Conservation (phyloP, 1,139 yeast genomes). For the Sugiyamaella sp. region DNA sequence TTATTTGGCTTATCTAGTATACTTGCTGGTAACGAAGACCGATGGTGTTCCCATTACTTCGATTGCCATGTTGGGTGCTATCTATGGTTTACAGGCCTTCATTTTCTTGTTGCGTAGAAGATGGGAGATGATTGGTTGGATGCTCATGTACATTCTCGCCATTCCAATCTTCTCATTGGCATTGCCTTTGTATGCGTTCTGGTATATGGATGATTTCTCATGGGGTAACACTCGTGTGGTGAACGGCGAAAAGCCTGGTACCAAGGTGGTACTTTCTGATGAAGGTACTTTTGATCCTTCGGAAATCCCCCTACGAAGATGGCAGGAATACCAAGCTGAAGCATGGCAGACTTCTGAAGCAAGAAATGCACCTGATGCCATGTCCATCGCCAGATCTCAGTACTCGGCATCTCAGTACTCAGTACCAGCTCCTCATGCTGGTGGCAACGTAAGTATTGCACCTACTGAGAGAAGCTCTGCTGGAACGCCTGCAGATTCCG, state of each 20-base stretch:
- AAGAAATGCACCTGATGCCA: slow-evolving; percentile 25
- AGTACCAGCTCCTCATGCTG: slow-evolving; percentile 21
- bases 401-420: slow-evolving; percentile 25
- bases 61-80: slow-evolving; percentile 44
- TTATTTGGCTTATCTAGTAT: slow-evolving; percentile 46
- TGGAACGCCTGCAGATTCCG: slow-evolving; percentile 12
- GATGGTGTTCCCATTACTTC: slow-evolving; percentile 45
- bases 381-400: slow-evolving; percentile 25
- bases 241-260: slow-evolving; percentile 46
- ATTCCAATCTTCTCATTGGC: slow-evolving; percentile 46
- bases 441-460: slow-evolving; percentile 11
- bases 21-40: slow-evolving; percentile 39
- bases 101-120: slow-evolving; percentile 45
- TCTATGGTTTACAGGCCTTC: slow-evolving; percentile 47
- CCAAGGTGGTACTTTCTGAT: slow-evolving; percentile 40
- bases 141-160: slow-evolving; percentile 46
- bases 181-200: slow-evolving; percentile 47
- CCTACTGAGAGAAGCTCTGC: slow-evolving; percentile 18
- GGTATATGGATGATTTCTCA: slow-evolving; percentile 51
- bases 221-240: slow-evolving; percentile 52
- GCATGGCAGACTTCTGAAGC: slow-evolving; percentile 35
- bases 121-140: slow-evolving; percentile 53
- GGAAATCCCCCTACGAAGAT: slow-evolving; percentile 45
- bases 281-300: slow-evolving; percentile 48
- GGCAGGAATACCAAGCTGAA: slow-evolving; percentile 47